These are phyloP conservation scores for Talaromyces islandicus DNA, from an alignment of 2,329 filamentous ascomycete genomes.

Conservation along the genomic window DNA sequence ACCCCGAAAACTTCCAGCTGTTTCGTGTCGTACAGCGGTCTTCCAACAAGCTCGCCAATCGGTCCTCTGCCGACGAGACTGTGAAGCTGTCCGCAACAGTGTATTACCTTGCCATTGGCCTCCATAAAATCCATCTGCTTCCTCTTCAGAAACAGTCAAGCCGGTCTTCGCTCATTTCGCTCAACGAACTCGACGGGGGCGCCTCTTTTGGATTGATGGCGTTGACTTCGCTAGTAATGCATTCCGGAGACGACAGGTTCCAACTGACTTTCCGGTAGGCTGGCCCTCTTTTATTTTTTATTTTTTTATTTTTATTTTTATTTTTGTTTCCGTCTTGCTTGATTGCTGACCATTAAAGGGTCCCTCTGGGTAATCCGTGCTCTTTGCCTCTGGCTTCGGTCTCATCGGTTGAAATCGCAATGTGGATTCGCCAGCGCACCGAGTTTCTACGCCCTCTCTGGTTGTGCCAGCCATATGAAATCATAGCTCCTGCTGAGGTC, in stretches of 20 bases:
- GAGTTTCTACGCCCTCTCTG: conserved; percentile 62
- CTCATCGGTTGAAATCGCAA: conserved; percentile 58
- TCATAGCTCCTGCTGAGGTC: conserved; percentile 53
- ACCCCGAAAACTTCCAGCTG: conserved; percentile 60
- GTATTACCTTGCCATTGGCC: conserved; percentile 63
- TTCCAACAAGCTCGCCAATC: conserved; percentile 48
- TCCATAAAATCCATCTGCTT: conserved; percentile 64
- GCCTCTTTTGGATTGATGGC: conserved; percentile 59
- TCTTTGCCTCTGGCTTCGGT: conserved; percentile 59
- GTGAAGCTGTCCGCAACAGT: conserved; percentile 59
- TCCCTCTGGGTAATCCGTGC: conserved; percentile 51
- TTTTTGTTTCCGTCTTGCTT: too few relatives aligned
- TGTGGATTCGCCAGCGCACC: conserved; percentile 55
- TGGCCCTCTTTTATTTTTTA: background rate
- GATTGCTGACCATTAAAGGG: conserved; percentile 22
- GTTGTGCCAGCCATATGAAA: conserved; percentile 57
- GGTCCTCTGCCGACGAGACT: conserved; percentile 60
- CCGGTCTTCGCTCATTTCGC: conserved; percentile 49
- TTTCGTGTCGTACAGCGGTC: conserved; percentile 63
- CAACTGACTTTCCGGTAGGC: conserved; percentile 57
- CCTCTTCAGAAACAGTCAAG: conserved; percentile 55
- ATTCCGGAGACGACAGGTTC: conserved; percentile 59
- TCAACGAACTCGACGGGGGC: conserved; percentile 45
- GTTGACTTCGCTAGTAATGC: conserved; percentile 54
- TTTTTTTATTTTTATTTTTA: background rate